A percentile compares a stretch with the other conserved stretches of the same genome.
phyloP scores from a whole-genome alignment of 345 rosid genomes.

The Eucalyptus pumila region DNA sequence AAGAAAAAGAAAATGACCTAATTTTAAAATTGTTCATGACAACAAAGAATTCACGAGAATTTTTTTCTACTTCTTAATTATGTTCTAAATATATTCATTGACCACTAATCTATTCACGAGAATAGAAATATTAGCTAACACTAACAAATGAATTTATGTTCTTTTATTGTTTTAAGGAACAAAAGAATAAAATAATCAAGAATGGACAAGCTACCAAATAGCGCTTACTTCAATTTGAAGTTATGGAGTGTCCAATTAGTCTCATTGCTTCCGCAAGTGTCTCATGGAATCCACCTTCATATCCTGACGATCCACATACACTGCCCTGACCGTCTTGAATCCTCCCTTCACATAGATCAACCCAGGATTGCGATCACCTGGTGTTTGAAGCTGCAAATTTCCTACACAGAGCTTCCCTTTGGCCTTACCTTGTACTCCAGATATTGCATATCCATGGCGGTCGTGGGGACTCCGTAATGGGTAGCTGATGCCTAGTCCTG shows the following conservation, averaged over 20 bases:
- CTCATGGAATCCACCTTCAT: neutral
- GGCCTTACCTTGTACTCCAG: neutral
- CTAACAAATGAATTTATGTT: fast-evolving
- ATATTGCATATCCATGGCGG: neutral
- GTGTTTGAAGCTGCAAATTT: neutral
- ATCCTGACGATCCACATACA: neutral
- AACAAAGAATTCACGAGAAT: fast-evolving
- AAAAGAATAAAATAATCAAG: too few species aligned
- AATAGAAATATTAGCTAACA: too few species aligned
- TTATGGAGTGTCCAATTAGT: neutral
- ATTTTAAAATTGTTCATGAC: too few species aligned
- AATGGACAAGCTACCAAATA: too few species aligned
- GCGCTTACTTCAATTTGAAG: neutral
- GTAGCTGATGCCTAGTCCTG: neutral
- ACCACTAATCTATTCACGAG: fast-evolving
- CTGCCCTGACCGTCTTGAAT: neutral
- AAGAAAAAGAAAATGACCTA: too few species aligned
- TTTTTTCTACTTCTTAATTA: fast-evolving
- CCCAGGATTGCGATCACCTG: neutral
- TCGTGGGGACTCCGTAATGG: neutral
- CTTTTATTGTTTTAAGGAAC: too few species aligned
- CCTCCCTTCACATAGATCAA: neutral
- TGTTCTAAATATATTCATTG: fast-evolving
- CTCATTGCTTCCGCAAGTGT: neutral
- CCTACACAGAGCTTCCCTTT: neutral